Base-by-base conservation (phyloP, 352 stramenopile species). In the Phytophthora tentaculata region DNA sequence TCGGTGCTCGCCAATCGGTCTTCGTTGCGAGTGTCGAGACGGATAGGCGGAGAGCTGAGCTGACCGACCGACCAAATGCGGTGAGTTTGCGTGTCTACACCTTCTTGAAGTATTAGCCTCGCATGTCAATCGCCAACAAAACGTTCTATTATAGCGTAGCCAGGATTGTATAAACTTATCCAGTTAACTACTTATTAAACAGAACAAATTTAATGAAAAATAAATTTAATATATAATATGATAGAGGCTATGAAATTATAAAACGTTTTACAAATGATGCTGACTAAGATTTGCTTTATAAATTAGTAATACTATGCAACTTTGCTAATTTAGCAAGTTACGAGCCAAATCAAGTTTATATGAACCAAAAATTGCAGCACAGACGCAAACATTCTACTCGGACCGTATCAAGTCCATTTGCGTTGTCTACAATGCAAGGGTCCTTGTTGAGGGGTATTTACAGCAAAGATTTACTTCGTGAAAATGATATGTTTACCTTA, bases 51-150 rank as follows among this genome's bases (percentile, higher is more conserved):
- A 3, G 43, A 16, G 16, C 5, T 10, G 39, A 45, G 26, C 19
- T 47, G n/a, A 54, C 26, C 29, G n/a, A 54, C 26, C 29, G 29
- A 57, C 32, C 26, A 57, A 39, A 29, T 8, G 41, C 8, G 43
- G 26, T 51, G 24, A 44, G 24, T 39, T 41, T 62, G 28, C 20
- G 13, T 48, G 29, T 57, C 29, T 28, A 24, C 41, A 56, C 50
- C 13, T 43, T 56, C 48, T 54, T 39, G 17, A 54, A 37, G 48
- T 6, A 54, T 48, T 54, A 7, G 23, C 22, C 23, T 41, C 24
- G 9, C 32, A 39, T 14, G 14, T 16, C 32, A 39, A 39, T 23
- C 47, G 32, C 24, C 47, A 54, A 6, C 24, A 54, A 16, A 23
- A 39, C 9, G 9, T 32, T 14, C 2, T 10, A 39, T 16, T 16